Evolutionary conservation across 129 eudicot species (phyloP), one percentile per base, ranked within the genome.

Genomic region (Lactuca sativa): DNA sequence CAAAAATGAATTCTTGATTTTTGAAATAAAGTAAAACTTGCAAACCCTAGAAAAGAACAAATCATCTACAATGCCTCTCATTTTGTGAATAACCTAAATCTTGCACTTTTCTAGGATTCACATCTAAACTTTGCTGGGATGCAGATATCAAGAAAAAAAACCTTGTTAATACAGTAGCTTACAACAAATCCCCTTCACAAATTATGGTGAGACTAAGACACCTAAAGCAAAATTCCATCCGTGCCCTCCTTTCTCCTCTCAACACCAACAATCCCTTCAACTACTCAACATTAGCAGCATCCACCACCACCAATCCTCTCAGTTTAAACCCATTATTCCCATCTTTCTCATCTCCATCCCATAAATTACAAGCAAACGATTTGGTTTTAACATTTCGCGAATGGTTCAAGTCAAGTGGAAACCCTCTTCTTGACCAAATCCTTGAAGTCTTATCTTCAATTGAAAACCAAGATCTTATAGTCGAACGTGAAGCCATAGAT

Each of bases 341-440:
- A 3, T 40, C 62, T 17, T 13, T 57, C 14, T 34, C 63, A 7
- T 18, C 59, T 1, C 41, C 67, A 6, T 38, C 36, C 3, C 31
- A 59, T 32, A 40, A 78, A 58, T 17, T 67, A 30, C 79, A 69
- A 6, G 59, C 73, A 0, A 56, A 77, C 13, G 96, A 84, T 44
- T 73, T 86, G 8, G 92, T 75, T 4, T 9, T 56, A 11, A 70
- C 86, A 6, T 92, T 92, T 47, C 70, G 71, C 16, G 85, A 83
- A 8, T 89, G 96, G 98, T 89, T 89, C 64, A 80, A 66, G 74
- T 62, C 90, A 7, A 61, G 73, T 1, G 64, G 80, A 8, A 70
- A 78, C 34, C 90, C 86, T 0, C 58, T 77, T 15, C 14, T 77
- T 36, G 96, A 92, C n/a, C 67, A 62, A 4, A 83, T 92, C 33